Conservation (phyloP, 768 basidiomycete genomes). For the Rhodocollybia butyracea region DNA sequence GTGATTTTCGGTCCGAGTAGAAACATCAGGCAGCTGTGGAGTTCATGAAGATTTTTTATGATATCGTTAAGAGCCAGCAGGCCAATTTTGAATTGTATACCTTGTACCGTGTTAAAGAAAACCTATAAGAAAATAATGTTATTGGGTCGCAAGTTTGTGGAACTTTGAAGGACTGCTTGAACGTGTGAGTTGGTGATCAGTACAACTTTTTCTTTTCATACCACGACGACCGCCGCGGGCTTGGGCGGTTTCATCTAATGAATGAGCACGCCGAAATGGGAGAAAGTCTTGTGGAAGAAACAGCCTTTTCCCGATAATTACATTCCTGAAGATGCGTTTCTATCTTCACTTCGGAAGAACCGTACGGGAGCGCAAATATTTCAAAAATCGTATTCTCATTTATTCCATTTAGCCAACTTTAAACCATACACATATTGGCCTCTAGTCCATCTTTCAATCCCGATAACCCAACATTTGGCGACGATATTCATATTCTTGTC, state of each 20-base stretch:
- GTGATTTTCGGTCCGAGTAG: not conserved
- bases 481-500: constrained; percentile 80
- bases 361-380: too few species aligned
- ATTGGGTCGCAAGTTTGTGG: too few species aligned
- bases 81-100: too few species aligned
- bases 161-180: too few species aligned
- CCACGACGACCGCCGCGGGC: not conserved
- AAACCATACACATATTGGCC: constrained; percentile 74
- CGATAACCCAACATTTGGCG: constrained; percentile 83
- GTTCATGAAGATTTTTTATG: not conserved
- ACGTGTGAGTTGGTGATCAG: not conserved
- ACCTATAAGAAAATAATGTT: too few species aligned
- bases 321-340: constrained; percentile 70
- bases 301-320: constrained; percentile 83
- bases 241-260: constrained; percentile 13
- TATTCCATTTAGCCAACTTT: constrained; percentile 61
- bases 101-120: too few species aligned
- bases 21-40: not conserved
- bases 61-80: too few species aligned
- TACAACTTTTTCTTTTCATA: not conserved
- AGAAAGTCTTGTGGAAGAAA: constrained; percentile 75
- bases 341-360: constrained; percentile 75
- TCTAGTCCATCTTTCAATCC: constrained; percentile 63
- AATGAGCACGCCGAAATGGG: constrained; percentile 42
- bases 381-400: too few species aligned